These are phyloP conservation scores for Tilletia indica DNA, from an alignment of 1,284 basidiomycete species.

Conservation along the genomic window DNA sequence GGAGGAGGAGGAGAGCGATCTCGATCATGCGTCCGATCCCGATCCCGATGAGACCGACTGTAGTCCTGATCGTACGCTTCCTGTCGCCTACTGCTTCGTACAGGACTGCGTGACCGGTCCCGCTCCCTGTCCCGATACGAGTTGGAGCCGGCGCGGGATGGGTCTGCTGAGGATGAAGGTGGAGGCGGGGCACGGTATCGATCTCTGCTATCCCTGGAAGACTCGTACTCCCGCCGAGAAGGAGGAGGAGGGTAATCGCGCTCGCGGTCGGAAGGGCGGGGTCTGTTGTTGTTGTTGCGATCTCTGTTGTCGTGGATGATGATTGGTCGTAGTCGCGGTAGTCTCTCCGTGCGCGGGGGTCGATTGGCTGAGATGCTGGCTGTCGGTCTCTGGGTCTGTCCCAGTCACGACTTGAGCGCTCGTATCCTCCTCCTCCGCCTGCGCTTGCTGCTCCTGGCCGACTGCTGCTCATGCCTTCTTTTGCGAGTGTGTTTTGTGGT, in stretches of 20 bases:
- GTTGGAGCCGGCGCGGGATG: background rate
- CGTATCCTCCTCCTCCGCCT: background rate
- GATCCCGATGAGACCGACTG: background rate
- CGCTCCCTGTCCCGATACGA: slow-evolving; percentile 1
- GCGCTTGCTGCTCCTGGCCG: background rate
- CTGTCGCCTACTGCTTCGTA: slow-evolving; percentile 44
- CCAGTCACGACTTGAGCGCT: background rate
- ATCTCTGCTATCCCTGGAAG: background rate
- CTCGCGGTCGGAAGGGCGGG: no score
- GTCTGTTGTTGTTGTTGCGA: background rate
- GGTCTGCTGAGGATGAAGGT: background rate
- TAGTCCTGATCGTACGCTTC: slow-evolving; percentile 45
- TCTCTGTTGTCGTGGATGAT: background rate
- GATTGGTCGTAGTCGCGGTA: background rate
- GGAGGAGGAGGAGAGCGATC: background rate
- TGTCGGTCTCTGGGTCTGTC: background rate
- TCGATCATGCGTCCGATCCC: no score
- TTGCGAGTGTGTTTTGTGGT: background rate
- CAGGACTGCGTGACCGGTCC: background rate
- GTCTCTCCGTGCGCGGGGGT: background rate
- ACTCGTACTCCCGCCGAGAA: background rate
- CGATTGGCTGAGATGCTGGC: background rate
- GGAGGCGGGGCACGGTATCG: background rate
- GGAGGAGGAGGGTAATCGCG: no score
- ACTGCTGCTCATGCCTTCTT: background rate